Percentiles rank a stretch among this genome's conserved stretches.
Conservation (phyloP, 345 rosid genomes). For the Gossypium anomalum region DNA sequence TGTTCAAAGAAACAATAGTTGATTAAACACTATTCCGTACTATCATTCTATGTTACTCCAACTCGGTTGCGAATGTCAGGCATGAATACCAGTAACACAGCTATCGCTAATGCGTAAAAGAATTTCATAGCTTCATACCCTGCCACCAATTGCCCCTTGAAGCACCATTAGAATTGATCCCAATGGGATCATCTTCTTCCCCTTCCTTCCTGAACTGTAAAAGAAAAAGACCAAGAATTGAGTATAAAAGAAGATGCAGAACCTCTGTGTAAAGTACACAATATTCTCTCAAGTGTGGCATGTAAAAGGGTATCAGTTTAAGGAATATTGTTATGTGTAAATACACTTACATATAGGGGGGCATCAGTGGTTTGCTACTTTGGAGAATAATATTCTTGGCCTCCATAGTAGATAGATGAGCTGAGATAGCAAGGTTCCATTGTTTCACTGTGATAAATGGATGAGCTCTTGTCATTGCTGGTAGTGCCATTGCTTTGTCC, state of each 20-base stretch:
- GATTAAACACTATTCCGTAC: background rate
- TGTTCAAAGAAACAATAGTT: slow-evolving; percentile 20
- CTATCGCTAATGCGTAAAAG: background rate
- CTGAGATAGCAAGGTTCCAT: slow-evolving; percentile 69
- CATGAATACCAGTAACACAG: background rate
- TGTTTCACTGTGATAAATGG: slow-evolving; percentile 48
- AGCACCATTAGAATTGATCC: slow-evolving; percentile 49
- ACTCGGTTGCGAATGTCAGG: too few species aligned
- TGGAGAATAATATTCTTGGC: slow-evolving; percentile 83
- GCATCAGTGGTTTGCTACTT: slow-evolving; percentile 36
- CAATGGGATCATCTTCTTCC: slow-evolving; percentile 45
- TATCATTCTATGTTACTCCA: too few species aligned
- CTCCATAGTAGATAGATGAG: slow-evolving; percentile 91
- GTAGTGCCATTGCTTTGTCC: slow-evolving; percentile 23
- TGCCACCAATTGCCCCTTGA: slow-evolving; percentile 98
- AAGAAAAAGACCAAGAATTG: background rate
- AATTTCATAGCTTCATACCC: slow-evolving; percentile 36
- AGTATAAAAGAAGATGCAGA: background rate
- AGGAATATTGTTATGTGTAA: too few species aligned
- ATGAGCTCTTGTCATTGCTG: slow-evolving; percentile 30
- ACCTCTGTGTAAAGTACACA: background rate
- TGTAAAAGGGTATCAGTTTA: too few species aligned
- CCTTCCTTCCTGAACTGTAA: slow-evolving; percentile 59
- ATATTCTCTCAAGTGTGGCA: too few species aligned
- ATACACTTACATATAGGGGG: slow-evolving; percentile 31